phyloP scores from a whole-genome alignment of 2,329 filamentous ascomycete species.

The Aspergillus carbonarius region DNA sequence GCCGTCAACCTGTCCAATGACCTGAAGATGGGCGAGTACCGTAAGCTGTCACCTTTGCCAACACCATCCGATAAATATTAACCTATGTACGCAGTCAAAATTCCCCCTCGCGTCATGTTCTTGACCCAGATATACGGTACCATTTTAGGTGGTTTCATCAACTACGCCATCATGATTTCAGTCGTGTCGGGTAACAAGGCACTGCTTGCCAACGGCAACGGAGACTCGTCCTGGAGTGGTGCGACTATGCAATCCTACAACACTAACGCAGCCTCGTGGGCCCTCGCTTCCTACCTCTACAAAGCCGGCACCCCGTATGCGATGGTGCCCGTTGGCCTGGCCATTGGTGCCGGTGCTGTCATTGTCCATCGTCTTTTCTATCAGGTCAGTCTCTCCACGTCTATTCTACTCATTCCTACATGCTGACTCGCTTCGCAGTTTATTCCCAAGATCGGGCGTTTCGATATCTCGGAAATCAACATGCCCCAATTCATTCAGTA shows the following conservation, averaged over 20 bases:
- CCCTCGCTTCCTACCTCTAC: constrained; percentile 57
- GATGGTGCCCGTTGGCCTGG: constrained; percentile 53
- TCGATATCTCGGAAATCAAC: constrained; percentile 22
- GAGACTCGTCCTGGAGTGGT: constrained; percentile 55
- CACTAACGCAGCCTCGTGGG: constrained; percentile 41
- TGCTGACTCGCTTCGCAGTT: not conserved
- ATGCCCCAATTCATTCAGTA: constrained; percentile 8
- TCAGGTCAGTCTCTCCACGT: not conserved
- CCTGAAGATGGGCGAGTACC: constrained; percentile 20
- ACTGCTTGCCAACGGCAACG: constrained; percentile 47
- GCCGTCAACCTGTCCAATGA: constrained; percentile 25
- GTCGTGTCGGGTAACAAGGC: constrained; percentile 53
- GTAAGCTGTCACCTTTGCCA: not conserved
- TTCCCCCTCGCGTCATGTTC: constrained; percentile 57
- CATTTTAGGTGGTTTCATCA: constrained; percentile 54
- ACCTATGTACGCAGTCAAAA: constrained; percentile 46
- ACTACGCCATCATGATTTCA: constrained; percentile 57
- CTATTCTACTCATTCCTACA: not conserved
- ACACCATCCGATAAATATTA: not conserved
- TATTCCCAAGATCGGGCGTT: not conserved
- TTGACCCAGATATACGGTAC: constrained; percentile 58
- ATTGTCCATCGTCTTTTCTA: constrained; percentile 40
- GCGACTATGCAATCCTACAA: constrained; percentile 49
- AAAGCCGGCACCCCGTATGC: constrained; percentile 44
- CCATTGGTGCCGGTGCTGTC: constrained; percentile 49